Conservation (phyloP, 2,329 filamentous ascomycete genomes). For the Fusarium mangiferae region DNA sequence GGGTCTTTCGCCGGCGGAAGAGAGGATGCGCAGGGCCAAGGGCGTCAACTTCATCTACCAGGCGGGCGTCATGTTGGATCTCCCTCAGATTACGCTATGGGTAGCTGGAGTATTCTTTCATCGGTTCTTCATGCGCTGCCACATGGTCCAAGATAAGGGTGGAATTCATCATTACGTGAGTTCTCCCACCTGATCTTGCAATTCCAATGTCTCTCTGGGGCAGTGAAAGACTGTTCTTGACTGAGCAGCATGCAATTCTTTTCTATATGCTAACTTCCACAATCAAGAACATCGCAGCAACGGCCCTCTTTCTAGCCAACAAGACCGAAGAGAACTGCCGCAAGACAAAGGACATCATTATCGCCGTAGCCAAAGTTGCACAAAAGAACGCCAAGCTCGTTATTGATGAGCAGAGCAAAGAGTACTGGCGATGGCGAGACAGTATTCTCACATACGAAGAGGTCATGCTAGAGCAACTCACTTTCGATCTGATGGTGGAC, state of each 20-base stretch:
- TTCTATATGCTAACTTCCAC: constrained; percentile 20
- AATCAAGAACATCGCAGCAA: constrained; percentile 81
- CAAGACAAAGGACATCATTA: constrained; percentile 94
- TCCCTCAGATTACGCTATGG: constrained; percentile 91
- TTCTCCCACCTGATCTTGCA: constrained; percentile 27
- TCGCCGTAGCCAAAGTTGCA: constrained; percentile 91
- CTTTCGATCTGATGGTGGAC: constrained; percentile 92
- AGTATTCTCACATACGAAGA: constrained; percentile 94
- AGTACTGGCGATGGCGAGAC: constrained; percentile 98
- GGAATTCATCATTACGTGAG: constrained; percentile 91
- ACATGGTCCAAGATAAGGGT: constrained; percentile 77
- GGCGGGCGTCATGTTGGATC: constrained; percentile 89
- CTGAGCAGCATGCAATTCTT: background rate
- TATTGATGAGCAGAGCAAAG: constrained; percentile 96
- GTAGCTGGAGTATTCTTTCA: constrained; percentile 96
- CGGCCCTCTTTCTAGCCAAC: constrained; percentile 90
- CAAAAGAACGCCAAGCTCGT: constrained; percentile 92
- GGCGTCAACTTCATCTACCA: constrained; percentile 97
- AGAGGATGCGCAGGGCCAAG: constrained; percentile 84
- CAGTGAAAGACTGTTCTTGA: background rate
- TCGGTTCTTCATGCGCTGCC: constrained; percentile 92
- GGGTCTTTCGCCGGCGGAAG: constrained; percentile 80
- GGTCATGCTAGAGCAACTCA: constrained; percentile 87
- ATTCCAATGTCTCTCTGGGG: background rate
- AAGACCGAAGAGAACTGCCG: constrained; percentile 98